These are phyloP conservation scores for Glycine soja DNA, from an alignment of 306 rosid genomes.

Conservation along the genomic window DNA sequence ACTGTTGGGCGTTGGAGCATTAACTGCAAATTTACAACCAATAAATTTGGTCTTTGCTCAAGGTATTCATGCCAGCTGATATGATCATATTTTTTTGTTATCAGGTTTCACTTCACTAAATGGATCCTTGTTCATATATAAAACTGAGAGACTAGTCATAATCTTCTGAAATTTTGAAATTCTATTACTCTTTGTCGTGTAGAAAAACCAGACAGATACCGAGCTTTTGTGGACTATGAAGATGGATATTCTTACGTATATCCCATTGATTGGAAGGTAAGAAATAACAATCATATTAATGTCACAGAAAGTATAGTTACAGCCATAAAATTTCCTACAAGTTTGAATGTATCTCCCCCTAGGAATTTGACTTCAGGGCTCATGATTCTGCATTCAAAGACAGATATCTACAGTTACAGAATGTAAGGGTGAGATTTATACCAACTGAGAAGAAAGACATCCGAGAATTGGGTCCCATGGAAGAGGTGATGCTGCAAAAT, in stretches of 20 bases:
- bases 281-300: constrained; percentile 48
- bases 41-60: constrained; percentile 70
- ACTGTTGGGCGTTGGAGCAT: constrained; percentile 77
- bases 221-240: constrained; percentile 74
- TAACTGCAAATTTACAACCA: constrained; percentile 63
- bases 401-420: constrained; percentile 76
- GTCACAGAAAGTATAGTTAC: constrained; percentile 7
- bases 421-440: constrained; percentile 91
- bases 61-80: constrained; percentile 57
- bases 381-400: constrained; percentile 99
- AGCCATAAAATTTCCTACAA: neutral
- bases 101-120: neutral
- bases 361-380: constrained; percentile 95
- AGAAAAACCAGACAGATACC: constrained; percentile 72
- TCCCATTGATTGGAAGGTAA: constrained; percentile 96
- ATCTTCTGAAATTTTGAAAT: constrained; percentile 21
- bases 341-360: constrained; percentile 22
- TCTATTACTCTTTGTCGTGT: constrained; percentile 37
- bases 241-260: constrained; percentile 92
- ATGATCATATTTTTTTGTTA: neutral
- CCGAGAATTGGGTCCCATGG: constrained; percentile 87
- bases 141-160: neutral
- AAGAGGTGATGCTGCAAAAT: constrained; percentile 64
- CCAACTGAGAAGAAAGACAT: constrained; percentile 87
- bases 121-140: neutral